A percentile compares a stretch with the other conserved stretches of the same genome.
Conservation (phyloP, 495 filamentous ascomycete species). For the Aspergillus sclerotioniger region DNA sequence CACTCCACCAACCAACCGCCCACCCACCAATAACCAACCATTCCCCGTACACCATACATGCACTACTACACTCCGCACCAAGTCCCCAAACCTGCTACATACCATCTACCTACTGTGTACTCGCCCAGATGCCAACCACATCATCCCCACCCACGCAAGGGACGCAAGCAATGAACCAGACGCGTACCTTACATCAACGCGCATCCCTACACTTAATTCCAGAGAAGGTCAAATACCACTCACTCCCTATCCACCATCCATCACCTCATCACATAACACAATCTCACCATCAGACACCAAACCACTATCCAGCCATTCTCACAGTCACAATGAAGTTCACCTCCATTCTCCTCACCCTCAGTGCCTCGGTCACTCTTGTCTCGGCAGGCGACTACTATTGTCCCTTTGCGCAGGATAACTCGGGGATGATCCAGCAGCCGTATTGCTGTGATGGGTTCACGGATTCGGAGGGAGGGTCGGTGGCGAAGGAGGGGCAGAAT, state of each 20-base stretch:
- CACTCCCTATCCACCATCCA: not conserved
- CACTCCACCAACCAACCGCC: not conserved
- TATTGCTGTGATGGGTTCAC: slow-evolving; percentile 38
- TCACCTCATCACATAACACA: not conserved
- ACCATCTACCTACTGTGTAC: not conserved
- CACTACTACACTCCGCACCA: too few species aligned
- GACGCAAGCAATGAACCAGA: not conserved
- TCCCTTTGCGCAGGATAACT: slow-evolving; percentile 33
- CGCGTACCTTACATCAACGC: not conserved
- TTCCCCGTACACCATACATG: not conserved
- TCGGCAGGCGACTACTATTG: slow-evolving; percentile 33
- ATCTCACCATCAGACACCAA: not conserved
- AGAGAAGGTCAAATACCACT: not conserved
- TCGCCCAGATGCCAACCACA: not conserved
- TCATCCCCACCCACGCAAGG: not conserved
- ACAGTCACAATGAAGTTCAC: slow-evolving; percentile 32
- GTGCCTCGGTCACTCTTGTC: slow-evolving; percentile 22
- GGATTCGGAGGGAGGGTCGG: slow-evolving; percentile 17
- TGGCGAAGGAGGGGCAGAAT: slow-evolving; percentile 28
- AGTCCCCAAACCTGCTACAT: not conserved
- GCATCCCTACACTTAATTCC: not conserved
- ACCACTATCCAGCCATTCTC: not conserved
- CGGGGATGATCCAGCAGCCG: slow-evolving; percentile 34
- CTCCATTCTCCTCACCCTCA: slow-evolving; percentile 24
- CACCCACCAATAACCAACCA: not conserved